phyloP scores from a whole-genome alignment of 164 flowering plant species.

The Tinospora cordifolia region DNA sequence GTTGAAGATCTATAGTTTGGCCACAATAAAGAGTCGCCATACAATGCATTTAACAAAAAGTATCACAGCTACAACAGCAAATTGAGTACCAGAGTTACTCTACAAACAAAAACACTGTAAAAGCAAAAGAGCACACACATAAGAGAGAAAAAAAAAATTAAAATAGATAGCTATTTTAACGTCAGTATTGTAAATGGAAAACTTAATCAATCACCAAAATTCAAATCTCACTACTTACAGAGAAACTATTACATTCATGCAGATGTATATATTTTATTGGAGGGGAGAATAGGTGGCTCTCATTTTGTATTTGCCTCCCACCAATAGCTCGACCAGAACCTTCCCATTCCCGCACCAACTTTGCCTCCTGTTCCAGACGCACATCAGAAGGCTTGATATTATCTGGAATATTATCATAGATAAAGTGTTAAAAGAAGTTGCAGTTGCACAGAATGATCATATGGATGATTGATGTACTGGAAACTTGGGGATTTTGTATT shows the following conservation, averaged over 20 bases:
- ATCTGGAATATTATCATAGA: conserved; percentile 40
- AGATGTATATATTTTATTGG: conserved; percentile 80
- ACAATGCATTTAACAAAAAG: no score
- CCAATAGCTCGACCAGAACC: conserved; percentile 28
- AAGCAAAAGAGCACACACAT: no score
- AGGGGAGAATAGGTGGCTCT: conserved; percentile 43
- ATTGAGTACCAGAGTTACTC: no score
- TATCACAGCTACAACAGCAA: no score
- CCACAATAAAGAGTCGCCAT: no score
- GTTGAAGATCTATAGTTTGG: no score
- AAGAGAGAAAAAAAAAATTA: no score
- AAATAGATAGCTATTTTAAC: no score
- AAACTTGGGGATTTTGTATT: not conserved
- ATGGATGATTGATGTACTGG: not conserved
- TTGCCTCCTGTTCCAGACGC: conserved; percentile 88
- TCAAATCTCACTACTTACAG: conserved; percentile 41
- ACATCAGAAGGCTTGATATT: conserved; percentile 83
- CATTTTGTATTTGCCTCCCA: conserved; percentile 48
- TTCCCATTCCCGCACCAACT: conserved; percentile 52
- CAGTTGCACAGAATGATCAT: not conserved
- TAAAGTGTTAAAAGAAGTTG: not conserved
- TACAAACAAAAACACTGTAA: no score
- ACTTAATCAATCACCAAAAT: not conserved
- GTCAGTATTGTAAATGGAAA: not conserved
- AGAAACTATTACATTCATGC: conserved; percentile 74